Base-by-base conservation (phyloP, 345 rosid species). In the Bruguiera sexangula region DNA sequence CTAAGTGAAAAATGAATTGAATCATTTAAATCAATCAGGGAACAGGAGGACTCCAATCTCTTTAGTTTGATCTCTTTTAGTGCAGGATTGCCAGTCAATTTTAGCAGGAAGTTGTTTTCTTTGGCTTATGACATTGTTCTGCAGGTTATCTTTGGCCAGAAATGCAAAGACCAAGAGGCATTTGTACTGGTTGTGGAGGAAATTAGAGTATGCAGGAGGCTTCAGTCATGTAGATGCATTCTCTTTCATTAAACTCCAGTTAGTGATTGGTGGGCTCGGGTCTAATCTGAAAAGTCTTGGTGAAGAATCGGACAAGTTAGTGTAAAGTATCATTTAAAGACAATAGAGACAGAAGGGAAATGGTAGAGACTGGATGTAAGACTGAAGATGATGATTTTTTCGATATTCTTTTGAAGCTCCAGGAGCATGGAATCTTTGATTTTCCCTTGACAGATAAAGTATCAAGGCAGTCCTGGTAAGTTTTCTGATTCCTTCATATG, bases 81-180 rank as follows among this genome's bases (percentile, higher is more conserved):
- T 4, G 69, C 15, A 1, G 79, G 75, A 20, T 60, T 67, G 2
- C 69, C 79, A 0, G 34, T 81, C 22, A 81, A 81, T 24, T 62
- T 81, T 0, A 69, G 75, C 0, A 26, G 64, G 29, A 11, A 53
- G 8, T 6, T 82, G 8, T 56, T 60, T 6, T 62, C 72, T 11
- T 31, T 66, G 37, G 60, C 64, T 3, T 67, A 66, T 36, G 65
- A 32, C 4, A 70, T 76, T 16, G 70, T 70, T 8, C 11, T 76
- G 4, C 73, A 79, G n/a, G 66, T 75, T 6, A 67, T 71, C 1
- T 66, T 83, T 53, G 84, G 84, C 2, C 50, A 62, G 48, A 76
- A 71, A 71, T 50, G 55, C 51, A 68, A 59, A 6, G 74, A 65
- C 22, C 75, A 80, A 31, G 79, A 76, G n/a, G 52, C 50, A 11